Evolutionary conservation across 331 rosid species (phyloP), one percentile per base, ranked within the genome.

Genomic region (Arachis monticola): DNA sequence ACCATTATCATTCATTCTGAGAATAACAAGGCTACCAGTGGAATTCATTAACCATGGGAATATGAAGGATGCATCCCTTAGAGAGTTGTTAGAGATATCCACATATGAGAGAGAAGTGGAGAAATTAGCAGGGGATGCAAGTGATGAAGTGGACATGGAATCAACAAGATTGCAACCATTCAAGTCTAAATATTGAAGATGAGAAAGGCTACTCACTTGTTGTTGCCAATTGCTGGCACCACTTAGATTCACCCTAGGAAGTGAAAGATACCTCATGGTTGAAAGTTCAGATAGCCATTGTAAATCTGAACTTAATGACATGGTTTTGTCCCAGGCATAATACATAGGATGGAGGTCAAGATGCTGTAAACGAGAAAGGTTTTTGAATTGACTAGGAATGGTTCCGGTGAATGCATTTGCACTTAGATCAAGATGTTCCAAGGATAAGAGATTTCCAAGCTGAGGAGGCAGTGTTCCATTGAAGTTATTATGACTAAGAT

Each of bases 181-280:
- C 22, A 51, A 51, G 22, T 51, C 22, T 8, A 51, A 11, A 12
- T 5, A 0, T 44, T 35, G 5, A 5, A 78, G 44, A 17, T 45
- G 40, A 14, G 77, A 41, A 35, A 52, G 45, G 10, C 10, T 12
- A 2, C 10, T 17, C 0, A 79, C 22, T 1, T 3, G 11, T 0
- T 10, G 46, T 2, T 5, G 10, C 82, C 82, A 78, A 32, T 57
- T 14, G 0, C 4, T 14, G 27, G 45, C 72, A 7, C 0, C 46
- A 12, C 60, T 55, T 8, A 78, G 61, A 14, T 55, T 48, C 3
- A 47, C 17, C 0, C 0, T 0, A 0, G 5, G 0, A 1, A 78
- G 11, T 1, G 7, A 50, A 8, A 78, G 51, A 38, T 5, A 0
- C 30, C 7, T 30, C 1, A 79, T 11, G 0, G 48, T n/a, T 1